Conservation (phyloP, 2,329 filamentous ascomycete species). For the Fusarium hainanense region DNA sequence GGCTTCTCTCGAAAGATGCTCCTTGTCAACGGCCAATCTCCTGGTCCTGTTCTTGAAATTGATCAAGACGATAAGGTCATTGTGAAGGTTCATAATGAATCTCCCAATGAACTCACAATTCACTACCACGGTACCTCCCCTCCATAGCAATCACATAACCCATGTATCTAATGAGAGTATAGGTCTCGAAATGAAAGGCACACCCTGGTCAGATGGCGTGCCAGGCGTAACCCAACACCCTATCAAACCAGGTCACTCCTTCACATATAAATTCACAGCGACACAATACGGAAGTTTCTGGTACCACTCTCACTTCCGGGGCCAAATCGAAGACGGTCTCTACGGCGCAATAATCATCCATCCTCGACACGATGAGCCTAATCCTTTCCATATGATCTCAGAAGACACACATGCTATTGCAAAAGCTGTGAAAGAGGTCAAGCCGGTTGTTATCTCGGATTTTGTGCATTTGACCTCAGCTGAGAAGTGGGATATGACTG, state of each 20-base stretch:
- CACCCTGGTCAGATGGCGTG: conserved; percentile 70
- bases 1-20: conserved; percentile 58
- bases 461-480: conserved; percentile 65
- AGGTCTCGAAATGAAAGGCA: conserved; percentile 62
- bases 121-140: conserved; percentile 53
- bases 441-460: conserved; percentile 66
- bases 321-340: conserved; percentile 69
- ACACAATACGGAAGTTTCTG: conserved; percentile 68
- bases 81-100: conserved; percentile 59
- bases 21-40: conserved; percentile 69
- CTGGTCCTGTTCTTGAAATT: conserved; percentile 68
- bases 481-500: conserved; percentile 57
- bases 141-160: too few relatives aligned
- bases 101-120: conserved; percentile 60
- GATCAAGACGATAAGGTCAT: conserved; percentile 62
- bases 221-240: conserved; percentile 66
- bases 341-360: conserved; percentile 67
- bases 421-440: conserved; percentile 59
- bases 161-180: not conserved
- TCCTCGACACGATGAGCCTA: conserved; percentile 45
- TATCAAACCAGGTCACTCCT: conserved; percentile 61
- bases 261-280: conserved; percentile 66
- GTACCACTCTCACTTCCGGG: conserved; percentile 68
- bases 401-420: conserved; percentile 57
- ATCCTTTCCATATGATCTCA: conserved; percentile 63